Conservation (phyloP, 78 protist genomes). For the Guillardia theta region DNA sequence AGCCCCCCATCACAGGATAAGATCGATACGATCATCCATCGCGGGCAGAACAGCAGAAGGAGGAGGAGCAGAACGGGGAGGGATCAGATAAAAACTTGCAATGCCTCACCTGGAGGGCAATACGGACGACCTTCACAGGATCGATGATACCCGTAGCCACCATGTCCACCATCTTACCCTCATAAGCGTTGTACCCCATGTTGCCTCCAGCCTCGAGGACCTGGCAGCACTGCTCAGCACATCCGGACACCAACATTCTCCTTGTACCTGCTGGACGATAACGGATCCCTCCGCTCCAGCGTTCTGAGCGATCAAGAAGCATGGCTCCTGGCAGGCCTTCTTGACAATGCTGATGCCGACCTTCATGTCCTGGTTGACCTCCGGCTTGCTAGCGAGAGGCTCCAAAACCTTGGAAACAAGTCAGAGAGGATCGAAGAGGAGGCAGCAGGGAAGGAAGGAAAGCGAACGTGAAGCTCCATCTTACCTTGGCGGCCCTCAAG, state of each 20-base stretch:
- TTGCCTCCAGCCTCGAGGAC: constrained; percentile 63
- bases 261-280: constrained; percentile 91
- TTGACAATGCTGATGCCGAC: constrained; percentile 88
- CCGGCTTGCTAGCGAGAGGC: constrained; percentile 40
- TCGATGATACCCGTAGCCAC: constrained; percentile 95
- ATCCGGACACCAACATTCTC: too few species aligned
- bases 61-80: background rate
- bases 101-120: background rate
- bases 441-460: too few species aligned
- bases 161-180: constrained; percentile 86
- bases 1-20: background rate
- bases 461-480: too few species aligned
- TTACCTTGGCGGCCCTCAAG: constrained; percentile 20
- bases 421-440: too few species aligned
- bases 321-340: constrained; percentile 67
- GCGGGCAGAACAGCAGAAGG: background rate
- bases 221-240: too few species aligned
- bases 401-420: constrained; percentile 60
- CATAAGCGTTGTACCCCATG: constrained; percentile 88
- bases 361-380: constrained; percentile 82
- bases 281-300: constrained; percentile 96
- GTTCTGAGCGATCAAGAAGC: constrained; percentile 85
- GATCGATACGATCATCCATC: background rate
- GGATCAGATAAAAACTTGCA: background rate
- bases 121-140: constrained; percentile 94